Evolutionary conservation across 2,329 filamentous ascomycete genomes (phyloP), one percentile per base, ranked within the genome.

Genomic region (Onygenales sp.): DNA sequence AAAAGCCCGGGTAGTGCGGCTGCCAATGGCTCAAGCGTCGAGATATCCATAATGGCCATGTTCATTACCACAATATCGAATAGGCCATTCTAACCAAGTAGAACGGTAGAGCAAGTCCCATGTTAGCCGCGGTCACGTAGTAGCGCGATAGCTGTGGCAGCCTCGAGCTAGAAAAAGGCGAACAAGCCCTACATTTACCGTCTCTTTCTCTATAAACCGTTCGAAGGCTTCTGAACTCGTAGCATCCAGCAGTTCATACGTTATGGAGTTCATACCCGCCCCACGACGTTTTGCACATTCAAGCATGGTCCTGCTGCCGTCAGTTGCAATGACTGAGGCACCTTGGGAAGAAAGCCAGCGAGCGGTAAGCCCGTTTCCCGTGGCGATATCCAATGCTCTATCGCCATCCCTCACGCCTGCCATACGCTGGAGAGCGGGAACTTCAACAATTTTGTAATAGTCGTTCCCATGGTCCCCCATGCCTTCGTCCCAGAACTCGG

Each of bases 11-110:
- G 70, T 33, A 79, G 60, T 0, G 70, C 67, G 10, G 63, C 56
- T 1, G 71, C 75, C 8, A 78, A 61, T 1, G 72, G 70, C 8
- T 70, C 67, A 4, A 78, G 59, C 6, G 66, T 67, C 17, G 71
- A 63, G 3, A 78, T 65, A 52, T 77, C 76, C 71, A 77, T 77
- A 43, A 77, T 62, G 7, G 74, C 75, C 70, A 77, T 77, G 60
- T 77, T 78, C 56, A 76, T 72, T 14, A 72, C 65, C 21, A 77
- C 62, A 14, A 75, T 62, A 52, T 77, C 73, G 56, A 75, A 77
- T 37, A 57, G 54, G 9, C 55, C 60, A 49, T 53, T 43, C 67
- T 70, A 57, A 6, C 33, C 40, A 48, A 42, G 21, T 7, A 49
- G 36, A 52, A 45, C 37, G 42, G 53, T 9, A 53, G 27, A 44